Evolutionary conservation across 1,284 basidiomycete genomes (phyloP).

Genomic region (Ganoderma meredithae): DNA sequence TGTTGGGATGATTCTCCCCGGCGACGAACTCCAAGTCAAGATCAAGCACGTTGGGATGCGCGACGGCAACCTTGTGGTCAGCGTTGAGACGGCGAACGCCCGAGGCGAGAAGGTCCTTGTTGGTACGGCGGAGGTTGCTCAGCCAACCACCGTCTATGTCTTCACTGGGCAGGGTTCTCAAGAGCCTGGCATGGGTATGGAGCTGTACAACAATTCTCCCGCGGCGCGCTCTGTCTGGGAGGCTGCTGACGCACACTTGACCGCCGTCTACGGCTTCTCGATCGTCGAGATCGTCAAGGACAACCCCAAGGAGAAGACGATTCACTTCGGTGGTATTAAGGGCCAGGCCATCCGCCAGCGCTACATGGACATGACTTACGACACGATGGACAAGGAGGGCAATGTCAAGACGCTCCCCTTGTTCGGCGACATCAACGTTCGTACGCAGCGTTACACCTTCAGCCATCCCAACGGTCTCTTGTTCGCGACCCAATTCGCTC

Average conservation of each 20-base stretch:
- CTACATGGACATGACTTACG: constrained; percentile 99
- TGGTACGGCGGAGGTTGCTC: constrained; percentile 92
- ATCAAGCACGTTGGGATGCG: constrained; percentile 93
- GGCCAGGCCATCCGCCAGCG: constrained; percentile 97
- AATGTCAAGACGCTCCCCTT: constrained; percentile 94
- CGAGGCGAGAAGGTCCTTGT: constrained; percentile 91
- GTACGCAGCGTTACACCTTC: constrained; percentile 97
- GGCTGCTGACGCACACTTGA: constrained; percentile 91
- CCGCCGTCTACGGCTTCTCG: constrained; percentile 96
- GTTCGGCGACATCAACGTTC: constrained; percentile 91
- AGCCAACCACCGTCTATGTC: constrained; percentile 93
- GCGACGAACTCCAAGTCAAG: constrained; percentile 88
- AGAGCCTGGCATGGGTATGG: constrained; percentile 99
- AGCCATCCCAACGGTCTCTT: constrained; percentile 94
- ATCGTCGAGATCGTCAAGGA: constrained; percentile 99
- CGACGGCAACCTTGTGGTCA: constrained; percentile 92
- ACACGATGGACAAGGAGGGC: constrained; percentile 95
- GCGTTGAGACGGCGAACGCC: constrained; percentile 88
- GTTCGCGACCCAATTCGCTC: constrained; percentile 98
- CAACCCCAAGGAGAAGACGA: constrained; percentile 96
- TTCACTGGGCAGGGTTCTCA: constrained; percentile 99
- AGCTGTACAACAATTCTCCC: constrained; percentile 91
- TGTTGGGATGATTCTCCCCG: constrained; percentile 97
- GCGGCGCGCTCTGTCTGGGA: constrained; percentile 98
- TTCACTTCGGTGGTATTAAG: constrained; percentile 99